Percentiles rank a stretch among this genome's conserved stretches.
Conservation (phyloP, 2,329 filamentous ascomycete species). For the Metarhizium sp. region DNA sequence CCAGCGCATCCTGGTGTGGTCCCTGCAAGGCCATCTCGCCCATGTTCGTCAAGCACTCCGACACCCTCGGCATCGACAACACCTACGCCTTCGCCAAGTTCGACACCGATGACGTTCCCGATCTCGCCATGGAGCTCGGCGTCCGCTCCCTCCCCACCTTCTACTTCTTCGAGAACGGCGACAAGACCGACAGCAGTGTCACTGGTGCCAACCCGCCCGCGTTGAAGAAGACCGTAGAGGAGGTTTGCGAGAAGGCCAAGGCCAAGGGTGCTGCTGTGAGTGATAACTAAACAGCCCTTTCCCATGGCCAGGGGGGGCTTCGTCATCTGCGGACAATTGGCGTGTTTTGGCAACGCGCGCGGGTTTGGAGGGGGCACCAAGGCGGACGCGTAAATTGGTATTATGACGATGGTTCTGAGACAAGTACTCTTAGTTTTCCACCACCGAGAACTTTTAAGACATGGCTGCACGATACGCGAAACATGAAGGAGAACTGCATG, state of each 20-base stretch:
- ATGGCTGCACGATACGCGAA: too few relatives aligned
- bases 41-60: slow-evolving; percentile 39
- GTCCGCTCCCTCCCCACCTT: slow-evolving; percentile 51
- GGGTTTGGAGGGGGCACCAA: too few relatives aligned
- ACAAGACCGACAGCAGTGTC: slow-evolving; percentile 31
- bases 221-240: slow-evolving; percentile 20
- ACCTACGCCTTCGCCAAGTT: slow-evolving; percentile 47
- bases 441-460: slow-evolving; percentile 14
- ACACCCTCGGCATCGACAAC: slow-evolving; percentile 24
- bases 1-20: slow-evolving; percentile 51
- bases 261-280: slow-evolving; percentile 9
- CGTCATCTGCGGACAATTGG: background rate
- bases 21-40: slow-evolving; percentile 53
- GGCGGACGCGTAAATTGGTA: background rate
- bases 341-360: background rate
- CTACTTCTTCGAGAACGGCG: slow-evolving; percentile 48
- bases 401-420: background rate
- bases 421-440: slow-evolving; percentile 10
- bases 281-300: too few relatives aligned
- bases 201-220: slow-evolving; percentile 27
- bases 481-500: too few relatives aligned
- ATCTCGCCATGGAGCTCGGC: slow-evolving; percentile 38
- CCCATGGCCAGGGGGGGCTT: background rate
- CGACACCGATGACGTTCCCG: slow-evolving; percentile 45
- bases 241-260: slow-evolving; percentile 16